Percentiles rank a stretch among this genome's conserved stretches.
These are phyloP conservation scores for Eimeria brunetti DNA, from an alignment of 169 alveolate genomes.

Conservation along the genomic window DNA sequence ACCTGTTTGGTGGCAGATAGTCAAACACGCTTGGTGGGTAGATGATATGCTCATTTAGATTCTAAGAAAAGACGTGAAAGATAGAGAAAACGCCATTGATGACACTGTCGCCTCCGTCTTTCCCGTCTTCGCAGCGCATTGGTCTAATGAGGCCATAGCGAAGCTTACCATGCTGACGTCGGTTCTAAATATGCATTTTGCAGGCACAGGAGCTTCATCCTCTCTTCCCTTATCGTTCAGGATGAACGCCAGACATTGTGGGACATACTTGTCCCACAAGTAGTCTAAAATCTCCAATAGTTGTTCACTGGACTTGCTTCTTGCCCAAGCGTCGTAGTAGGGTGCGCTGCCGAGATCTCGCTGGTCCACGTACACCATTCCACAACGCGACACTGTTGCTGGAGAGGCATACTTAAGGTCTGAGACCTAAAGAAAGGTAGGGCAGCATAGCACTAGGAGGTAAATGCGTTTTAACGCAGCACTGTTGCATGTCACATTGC, in stretches of 20 bases:
- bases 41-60: not conserved
- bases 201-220: slow-evolving; percentile 53
- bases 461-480: not conserved
- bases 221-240: slow-evolving; percentile 90
- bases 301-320: slow-evolving; percentile 84
- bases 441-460: not conserved
- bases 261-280: slow-evolving; percentile 90
- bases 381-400: slow-evolving; percentile 99
- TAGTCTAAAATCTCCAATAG: slow-evolving; percentile 88
- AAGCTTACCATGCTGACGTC: slow-evolving; percentile 76
- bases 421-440: slow-evolving; percentile 84
- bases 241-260: slow-evolving; percentile 88
- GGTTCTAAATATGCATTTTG: slow-evolving; percentile 75
- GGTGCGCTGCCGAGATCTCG: slow-evolving; percentile 96
- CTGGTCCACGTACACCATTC: slow-evolving; percentile 97
- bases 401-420: slow-evolving; percentile 98
- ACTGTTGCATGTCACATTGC: not conserved
- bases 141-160: not conserved
- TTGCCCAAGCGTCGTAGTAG: slow-evolving; percentile 94
- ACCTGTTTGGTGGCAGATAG: slow-evolving; percentile 86
- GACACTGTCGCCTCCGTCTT: not conserved
- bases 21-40: slow-evolving; percentile 79
- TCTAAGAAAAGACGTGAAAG: too few relatives aligned
- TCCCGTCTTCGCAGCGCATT: not conserved
- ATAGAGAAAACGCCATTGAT: too few relatives aligned